Base-by-base conservation (phyloP, 1,284 basidiomycete genomes). In the Ustilago crameri region DNA sequence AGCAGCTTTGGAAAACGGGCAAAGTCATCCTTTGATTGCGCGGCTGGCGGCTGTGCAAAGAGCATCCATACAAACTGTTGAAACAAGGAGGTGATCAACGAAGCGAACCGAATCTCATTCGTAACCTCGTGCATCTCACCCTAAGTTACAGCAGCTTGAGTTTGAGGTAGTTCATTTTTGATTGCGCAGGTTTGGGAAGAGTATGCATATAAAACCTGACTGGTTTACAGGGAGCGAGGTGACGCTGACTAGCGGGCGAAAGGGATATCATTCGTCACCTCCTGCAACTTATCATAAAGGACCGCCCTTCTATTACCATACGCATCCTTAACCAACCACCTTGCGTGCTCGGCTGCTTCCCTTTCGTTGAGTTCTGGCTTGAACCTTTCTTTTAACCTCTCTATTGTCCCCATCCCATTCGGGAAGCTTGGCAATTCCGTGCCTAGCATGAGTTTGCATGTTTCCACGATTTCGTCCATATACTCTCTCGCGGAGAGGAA, bases 401-500 rank as follows among this genome's bases (percentile, higher is more conserved):
- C 89, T 82, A 98, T 95, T 10, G 74, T 78, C 0, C 87, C 87
- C 81, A 96, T 92, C 37, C 95, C 96, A 83, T 98, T 98, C 30
- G 30, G 30, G 88, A 98, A 98, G 12, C 91, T 93, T 1, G 96
- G 95, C 48, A 99, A 86, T 18, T 91, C 92, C 3, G 95, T 95
- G 27, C 92, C 94, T 24, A 97, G 88, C 96, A 99, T 99, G 51
- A 98, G 87, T 60, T 90, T 90, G 8, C 93, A 92, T 3, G 93
- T 90, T 78, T 91, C 90, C 68, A 95, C 88, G 32, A 99, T 88
- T 81, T 96, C 92, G 50, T 93, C 90, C 14, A 91, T 91, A 83
- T 93, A 91, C 1, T 94, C 93, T 40, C 96, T 89, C 57, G 95
- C 91, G 1, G 95, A 93, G 23, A 99, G 88, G 88, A 98, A 99